These are phyloP conservation scores for Artemisia tridentata DNA, from an alignment of 129 eudicot species.

Conservation along the genomic window DNA sequence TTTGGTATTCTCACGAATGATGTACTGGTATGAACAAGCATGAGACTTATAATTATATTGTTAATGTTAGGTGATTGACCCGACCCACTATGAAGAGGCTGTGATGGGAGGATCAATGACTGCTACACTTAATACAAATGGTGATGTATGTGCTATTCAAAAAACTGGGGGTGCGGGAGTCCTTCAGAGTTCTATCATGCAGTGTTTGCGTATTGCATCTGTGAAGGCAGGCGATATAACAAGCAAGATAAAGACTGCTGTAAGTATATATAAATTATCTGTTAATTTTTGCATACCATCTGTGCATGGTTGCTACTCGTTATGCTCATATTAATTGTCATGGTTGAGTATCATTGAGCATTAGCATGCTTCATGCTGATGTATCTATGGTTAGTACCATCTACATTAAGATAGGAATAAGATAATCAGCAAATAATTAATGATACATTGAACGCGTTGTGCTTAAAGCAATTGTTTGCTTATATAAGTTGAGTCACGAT, in stretches of 20 bases:
- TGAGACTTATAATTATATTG: slow-evolving; percentile 10
- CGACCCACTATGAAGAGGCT: slow-evolving; percentile 83
- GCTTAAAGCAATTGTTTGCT: too few relatives aligned
- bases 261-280: slow-evolving; percentile 33
- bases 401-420: too few relatives aligned
- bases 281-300: not conserved
- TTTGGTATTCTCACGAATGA: not conserved
- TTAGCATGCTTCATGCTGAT: too few relatives aligned
- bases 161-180: slow-evolving; percentile 94
- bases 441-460: too few relatives aligned
- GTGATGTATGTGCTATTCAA: slow-evolving; percentile 95
- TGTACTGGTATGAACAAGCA: not conserved
- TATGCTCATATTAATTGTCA: too few relatives aligned
- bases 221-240: slow-evolving; percentile 88
- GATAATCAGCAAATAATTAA: too few relatives aligned
- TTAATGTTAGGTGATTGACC: slow-evolving; percentile 72
- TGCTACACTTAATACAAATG: slow-evolving; percentile 76
- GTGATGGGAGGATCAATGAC: slow-evolving; percentile 94
- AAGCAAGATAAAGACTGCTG: slow-evolving; percentile 66
- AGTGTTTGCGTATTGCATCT: slow-evolving; percentile 86
- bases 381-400: too few relatives aligned
- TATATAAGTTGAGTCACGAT: too few relatives aligned
- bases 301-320: too few relatives aligned
- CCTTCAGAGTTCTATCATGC: slow-evolving; percentile 76
- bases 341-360: too few relatives aligned